These are phyloP conservation scores for Fremontodendron californicum DNA, from an alignment of 345 rosid species.

Conservation along the genomic window DNA sequence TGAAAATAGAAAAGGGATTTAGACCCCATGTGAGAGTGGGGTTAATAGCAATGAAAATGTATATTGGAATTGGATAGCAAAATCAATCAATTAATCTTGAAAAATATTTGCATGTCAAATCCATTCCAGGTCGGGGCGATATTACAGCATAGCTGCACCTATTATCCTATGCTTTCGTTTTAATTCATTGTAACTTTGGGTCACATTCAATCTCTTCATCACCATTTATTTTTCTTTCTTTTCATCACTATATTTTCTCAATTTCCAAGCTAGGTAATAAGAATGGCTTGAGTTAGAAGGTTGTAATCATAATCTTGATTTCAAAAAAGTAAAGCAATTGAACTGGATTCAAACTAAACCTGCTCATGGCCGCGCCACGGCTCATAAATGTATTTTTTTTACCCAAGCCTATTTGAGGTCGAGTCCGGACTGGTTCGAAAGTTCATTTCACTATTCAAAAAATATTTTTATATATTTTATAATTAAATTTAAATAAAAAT, in stretches of 20 bases:
- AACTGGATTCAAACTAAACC: too few species aligned
- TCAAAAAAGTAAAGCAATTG: background rate
- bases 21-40: constrained; percentile 29
- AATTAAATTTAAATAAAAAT: too few species aligned
- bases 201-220: background rate
- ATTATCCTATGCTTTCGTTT: background rate
- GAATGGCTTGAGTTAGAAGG: background rate
- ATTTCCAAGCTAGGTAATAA: background rate
- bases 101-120: background rate
- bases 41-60: background rate
- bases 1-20: background rate
- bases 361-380: too few species aligned
- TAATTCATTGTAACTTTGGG: background rate
- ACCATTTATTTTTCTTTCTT: too few species aligned
- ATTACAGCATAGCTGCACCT: background rate
- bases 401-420: too few species aligned
- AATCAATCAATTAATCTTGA: background rate
- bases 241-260: too few species aligned
- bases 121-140: background rate
- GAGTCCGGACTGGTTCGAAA: too few species aligned
- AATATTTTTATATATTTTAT: too few species aligned
- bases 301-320: background rate
- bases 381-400: too few species aligned
- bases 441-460: too few species aligned
- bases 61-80: background rate